Percentiles rank a stretch among this genome's conserved stretches.
Conservation (phyloP, 2,329 filamentous ascomycete species). For the Albophoma yamanashiensis region DNA sequence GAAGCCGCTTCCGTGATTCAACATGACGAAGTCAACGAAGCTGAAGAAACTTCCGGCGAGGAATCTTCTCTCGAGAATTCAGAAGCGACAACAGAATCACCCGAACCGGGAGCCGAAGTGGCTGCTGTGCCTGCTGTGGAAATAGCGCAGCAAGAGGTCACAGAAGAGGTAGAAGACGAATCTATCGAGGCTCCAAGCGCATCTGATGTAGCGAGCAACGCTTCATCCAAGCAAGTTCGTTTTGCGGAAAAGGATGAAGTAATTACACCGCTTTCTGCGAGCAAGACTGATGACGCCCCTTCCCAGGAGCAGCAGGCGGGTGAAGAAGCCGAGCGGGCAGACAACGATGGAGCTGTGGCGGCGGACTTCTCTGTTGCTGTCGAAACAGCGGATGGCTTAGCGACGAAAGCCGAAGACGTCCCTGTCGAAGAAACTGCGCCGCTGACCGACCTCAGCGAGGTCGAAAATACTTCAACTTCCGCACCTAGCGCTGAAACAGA, state of each 20-base stretch:
- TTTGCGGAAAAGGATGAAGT: not conserved
- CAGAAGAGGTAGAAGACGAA: not conserved
- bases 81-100: not conserved
- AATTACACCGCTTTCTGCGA: not conserved
- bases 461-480: not conserved
- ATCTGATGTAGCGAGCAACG: not conserved
- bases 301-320: not conserved
- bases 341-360: not conserved
- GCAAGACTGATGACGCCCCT: not conserved
- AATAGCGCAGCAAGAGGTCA: not conserved
- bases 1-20: not conserved
- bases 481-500: not conserved
- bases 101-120: not conserved
- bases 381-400: not conserved
- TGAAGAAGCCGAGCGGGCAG: not conserved
- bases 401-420: not conserved
- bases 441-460: not conserved
- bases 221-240: not conserved
- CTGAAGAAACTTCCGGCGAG: not conserved
- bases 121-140: not conserved
- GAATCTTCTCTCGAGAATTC: not conserved
- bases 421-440: not conserved
- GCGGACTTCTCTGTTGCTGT: not conserved
- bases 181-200: not conserved
- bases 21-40: not conserved